Percentiles rank a stretch among this genome's conserved stretches.
Conservation (phyloP, 129 eudicot species). For the Kitagawia praeruptora region DNA sequence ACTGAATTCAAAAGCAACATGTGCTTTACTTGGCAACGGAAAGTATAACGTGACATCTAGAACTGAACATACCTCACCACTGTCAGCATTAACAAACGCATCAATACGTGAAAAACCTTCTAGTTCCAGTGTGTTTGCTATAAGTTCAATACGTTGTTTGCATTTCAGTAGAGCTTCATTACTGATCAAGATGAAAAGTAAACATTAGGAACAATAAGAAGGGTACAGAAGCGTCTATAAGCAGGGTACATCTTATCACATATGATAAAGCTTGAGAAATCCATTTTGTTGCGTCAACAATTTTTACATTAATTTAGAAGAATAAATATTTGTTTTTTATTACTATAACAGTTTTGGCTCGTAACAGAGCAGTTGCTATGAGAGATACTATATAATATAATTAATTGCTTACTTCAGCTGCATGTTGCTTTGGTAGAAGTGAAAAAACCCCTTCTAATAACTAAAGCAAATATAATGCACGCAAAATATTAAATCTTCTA, state of each 20-base stretch:
- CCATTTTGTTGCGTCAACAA: background rate
- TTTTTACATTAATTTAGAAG: no score
- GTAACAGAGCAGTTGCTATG: background rate
- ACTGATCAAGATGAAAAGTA: conserved; percentile 30
- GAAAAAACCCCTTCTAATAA: background rate
- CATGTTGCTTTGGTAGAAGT: background rate
- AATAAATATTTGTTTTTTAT: no score
- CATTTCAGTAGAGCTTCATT: conserved; percentile 59
- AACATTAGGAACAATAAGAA: background rate
- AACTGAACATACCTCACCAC: conserved; percentile 59
- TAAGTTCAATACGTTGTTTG: conserved; percentile 68
- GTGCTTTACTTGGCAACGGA: background rate
- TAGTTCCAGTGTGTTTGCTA: conserved; percentile 73
- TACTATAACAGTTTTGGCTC: background rate
- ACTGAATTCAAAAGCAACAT: background rate
- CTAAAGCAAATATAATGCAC: background rate
- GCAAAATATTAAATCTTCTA: background rate
- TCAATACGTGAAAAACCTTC: conserved; percentile 96
- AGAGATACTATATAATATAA: background rate
- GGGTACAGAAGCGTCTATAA: background rate
- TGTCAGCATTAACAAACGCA: conserved; percentile 90
- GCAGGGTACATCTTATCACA: background rate
- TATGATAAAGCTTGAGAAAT: background rate
- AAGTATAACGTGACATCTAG: background rate
- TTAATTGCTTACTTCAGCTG: background rate